A percentile compares a stretch with the other conserved stretches of the same genome.
phyloP scores from a whole-genome alignment of 2,329 filamentous ascomycete species.

The Verticillium klebahnii region DNA sequence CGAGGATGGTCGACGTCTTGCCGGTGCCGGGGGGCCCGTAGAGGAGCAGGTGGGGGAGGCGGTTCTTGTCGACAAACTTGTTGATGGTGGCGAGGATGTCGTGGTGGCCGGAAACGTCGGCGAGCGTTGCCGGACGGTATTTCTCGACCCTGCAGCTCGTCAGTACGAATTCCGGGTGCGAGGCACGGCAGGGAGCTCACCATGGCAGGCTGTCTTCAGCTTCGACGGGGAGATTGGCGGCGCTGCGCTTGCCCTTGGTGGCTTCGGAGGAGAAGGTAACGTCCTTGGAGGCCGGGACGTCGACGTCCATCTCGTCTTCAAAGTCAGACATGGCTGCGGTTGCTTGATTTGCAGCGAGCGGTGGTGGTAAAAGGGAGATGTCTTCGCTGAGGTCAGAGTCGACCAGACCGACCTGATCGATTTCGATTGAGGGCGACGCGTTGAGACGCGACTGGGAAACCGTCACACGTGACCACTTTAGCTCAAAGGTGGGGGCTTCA shows the following conservation, averaged over 20 bases:
- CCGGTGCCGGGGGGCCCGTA: constrained; percentile 96
- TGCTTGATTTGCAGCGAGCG: background rate
- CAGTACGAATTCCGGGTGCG: background rate
- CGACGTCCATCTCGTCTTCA: constrained; percentile 59
- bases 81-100: constrained; percentile 98
- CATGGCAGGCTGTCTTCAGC: constrained; percentile 92
- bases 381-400: no score
- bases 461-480: no score
- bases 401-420: no score
- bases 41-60: constrained; percentile 89
- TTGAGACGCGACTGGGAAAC: no score
- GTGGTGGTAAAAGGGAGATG: no score
- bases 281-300: constrained; percentile 44
- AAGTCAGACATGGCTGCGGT: constrained; percentile 49
- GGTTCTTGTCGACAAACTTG: constrained; percentile 92
- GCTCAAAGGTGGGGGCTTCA: no score
- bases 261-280: constrained; percentile 69
- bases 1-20: constrained; percentile 95
- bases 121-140: constrained; percentile 82
- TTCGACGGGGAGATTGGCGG: constrained; percentile 88
- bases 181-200: constrained; percentile 39
- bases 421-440: no score
- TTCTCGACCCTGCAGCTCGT: constrained; percentile 75
- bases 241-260: constrained; percentile 85
- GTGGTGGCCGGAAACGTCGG: constrained; percentile 93